Percentiles rank a stretch among this genome's conserved stretches.
Evolutionary conservation across 768 basidiomycete species (phyloP).

Genomic region (Psilocybe cyanescens): DNA sequence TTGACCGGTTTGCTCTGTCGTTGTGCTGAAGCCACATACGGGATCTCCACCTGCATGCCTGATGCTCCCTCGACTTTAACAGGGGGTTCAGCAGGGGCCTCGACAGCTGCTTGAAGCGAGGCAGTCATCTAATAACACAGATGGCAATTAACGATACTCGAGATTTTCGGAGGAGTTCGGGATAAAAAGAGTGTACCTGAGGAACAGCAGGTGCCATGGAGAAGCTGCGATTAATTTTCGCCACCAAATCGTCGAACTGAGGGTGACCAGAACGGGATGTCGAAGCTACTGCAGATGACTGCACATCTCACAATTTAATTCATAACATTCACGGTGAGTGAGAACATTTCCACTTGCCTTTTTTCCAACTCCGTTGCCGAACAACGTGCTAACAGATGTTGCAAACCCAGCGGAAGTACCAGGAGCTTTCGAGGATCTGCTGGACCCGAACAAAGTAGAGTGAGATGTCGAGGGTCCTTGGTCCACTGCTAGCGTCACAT

Average conservation of each 20-base stretch:
- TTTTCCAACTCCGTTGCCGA: constrained; percentile 39
- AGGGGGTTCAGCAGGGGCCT: constrained; percentile 11
- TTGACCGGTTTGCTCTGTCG: constrained; percentile 39
- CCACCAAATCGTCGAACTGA: constrained; percentile 57
- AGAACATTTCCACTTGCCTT: constrained; percentile 13
- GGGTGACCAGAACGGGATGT: constrained; percentile 16
- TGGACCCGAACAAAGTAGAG: constrained; percentile 36
- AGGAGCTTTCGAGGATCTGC: constrained; percentile 6
- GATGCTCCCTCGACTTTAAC: constrained; percentile 26
- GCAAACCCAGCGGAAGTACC: constrained; percentile 24
- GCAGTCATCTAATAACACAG: constrained; percentile 5
- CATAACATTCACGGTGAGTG: neutral
- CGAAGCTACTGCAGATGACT: constrained; percentile 1
- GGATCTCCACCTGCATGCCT: constrained; percentile 67
- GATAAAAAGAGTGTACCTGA: constrained; percentile 32
- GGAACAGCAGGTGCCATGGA: constrained; percentile 60
- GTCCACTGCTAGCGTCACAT: constrained; percentile 7
- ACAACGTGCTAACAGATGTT: constrained; percentile 47
- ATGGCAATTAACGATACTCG: neutral
- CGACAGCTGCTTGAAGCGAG: constrained; percentile 14
- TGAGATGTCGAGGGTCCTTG: constrained; percentile 15
- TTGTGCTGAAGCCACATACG: constrained; percentile 74
- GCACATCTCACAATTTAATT: constrained; percentile 8
- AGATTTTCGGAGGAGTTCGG: neutral
- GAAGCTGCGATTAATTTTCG: constrained; percentile 70